A percentile compares a stretch with the other conserved stretches of the same genome.
Evolutionary conservation across 108 stramenopile genomes (phyloP).

Genomic region (Cyclostephanos tholiformis): DNA sequence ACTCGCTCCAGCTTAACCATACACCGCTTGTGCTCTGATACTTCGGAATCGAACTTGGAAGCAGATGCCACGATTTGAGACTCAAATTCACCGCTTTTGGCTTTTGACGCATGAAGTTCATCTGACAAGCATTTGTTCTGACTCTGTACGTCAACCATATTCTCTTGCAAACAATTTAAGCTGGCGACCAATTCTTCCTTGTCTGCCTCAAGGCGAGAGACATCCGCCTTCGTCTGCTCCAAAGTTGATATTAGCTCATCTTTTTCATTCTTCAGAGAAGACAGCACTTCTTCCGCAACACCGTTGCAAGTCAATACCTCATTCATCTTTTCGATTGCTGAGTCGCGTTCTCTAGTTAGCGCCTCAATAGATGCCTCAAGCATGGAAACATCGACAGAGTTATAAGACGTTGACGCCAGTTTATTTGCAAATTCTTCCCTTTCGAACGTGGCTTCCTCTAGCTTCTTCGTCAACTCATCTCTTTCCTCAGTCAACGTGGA

Average conservation of each 20-base stretch:
- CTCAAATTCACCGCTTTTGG: no score
- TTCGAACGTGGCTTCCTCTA: neutral
- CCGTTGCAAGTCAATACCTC: no score
- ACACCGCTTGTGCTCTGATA: no score
- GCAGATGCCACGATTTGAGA: no score
- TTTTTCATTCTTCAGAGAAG: conserved; percentile 3
- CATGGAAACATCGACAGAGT: neutral
- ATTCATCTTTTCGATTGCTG: neutral
- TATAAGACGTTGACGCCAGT: no score
- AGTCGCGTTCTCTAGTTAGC: neutral
- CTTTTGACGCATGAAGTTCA: no score
- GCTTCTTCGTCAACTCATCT: no score
- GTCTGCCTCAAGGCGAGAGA: neutral
- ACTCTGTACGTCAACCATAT: conserved; percentile 1
- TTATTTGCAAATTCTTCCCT: neutral
- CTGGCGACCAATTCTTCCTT: neutral
- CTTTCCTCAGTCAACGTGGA: no score
- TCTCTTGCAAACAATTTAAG: neutral
- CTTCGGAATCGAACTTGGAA: no score
- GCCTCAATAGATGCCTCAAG: neutral
- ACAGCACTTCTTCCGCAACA: neutral
- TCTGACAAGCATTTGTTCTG: no score
- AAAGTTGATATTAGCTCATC: conserved; percentile 6
- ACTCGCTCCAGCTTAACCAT: no score
- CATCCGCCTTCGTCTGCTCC: conserved; percentile 10